Evolutionary conservation across 805 yeast genomes (phyloP).

Genomic region (Pichia occidentalis): DNA sequence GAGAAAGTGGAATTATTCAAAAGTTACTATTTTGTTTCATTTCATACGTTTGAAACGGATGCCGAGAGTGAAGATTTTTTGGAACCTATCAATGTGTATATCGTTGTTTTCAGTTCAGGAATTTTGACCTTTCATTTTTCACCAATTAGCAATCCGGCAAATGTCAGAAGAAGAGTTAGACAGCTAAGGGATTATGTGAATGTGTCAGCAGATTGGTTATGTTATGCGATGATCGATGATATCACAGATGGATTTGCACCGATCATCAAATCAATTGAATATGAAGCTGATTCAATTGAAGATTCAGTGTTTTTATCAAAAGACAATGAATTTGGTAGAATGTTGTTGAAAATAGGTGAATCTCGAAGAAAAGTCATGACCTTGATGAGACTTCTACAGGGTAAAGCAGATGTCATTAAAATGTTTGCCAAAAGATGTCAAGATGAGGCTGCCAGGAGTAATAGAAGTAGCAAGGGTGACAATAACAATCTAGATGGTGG

Average conservation of each 20-base stretch:
- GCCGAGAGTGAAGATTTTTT: constrained; percentile 73
- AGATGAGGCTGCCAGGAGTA: constrained; percentile 43
- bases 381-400: constrained; percentile 77
- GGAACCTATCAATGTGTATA: constrained; percentile 72
- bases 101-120: constrained; percentile 65
- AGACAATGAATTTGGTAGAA: constrained; percentile 63
- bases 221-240: constrained; percentile 78
- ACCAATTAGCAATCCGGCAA: constrained; percentile 63
- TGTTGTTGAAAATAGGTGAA: constrained; percentile 82
- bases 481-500: constrained; percentile 10
- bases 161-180: constrained; percentile 76
- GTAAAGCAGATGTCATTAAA: constrained; percentile 92
- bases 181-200: constrained; percentile 72
- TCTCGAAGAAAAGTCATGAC: constrained; percentile 91
- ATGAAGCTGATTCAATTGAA: constrained; percentile 77
- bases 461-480: constrained; percentile 13
- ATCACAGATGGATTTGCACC: constrained; percentile 83
- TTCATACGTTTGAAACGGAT: constrained; percentile 92
- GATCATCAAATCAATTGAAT: constrained; percentile 67
- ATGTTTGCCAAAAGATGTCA: constrained; percentile 95
- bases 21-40: constrained; percentile 88
- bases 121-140: constrained; percentile 64
- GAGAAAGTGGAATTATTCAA: constrained; percentile 93
- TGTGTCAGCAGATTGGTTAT: constrained; percentile 75
- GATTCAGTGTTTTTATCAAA: constrained; percentile 79